Conservation (phyloP, 129 eudicot species). For the Tagetes erecta region DNA sequence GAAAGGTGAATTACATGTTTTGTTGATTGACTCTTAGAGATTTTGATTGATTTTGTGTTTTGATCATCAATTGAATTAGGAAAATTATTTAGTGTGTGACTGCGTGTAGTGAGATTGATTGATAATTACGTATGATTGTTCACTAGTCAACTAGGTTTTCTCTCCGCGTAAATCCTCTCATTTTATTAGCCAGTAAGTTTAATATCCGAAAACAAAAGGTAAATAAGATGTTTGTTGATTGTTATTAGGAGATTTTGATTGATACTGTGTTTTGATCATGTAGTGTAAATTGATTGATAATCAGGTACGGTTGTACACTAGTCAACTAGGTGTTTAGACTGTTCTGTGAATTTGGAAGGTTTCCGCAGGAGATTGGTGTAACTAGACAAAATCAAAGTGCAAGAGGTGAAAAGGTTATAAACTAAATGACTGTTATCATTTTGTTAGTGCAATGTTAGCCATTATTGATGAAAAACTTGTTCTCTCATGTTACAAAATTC, state of each 20-base stretch:
- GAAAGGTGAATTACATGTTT: background rate
- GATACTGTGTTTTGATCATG: slow-evolving; percentile 5
- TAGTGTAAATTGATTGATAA: background rate
- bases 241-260: slow-evolving; percentile 10
- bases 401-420: slow-evolving; percentile 18
- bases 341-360: background rate
- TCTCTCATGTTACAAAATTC: background rate
- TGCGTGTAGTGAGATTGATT: background rate
- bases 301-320: background rate
- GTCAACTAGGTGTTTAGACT: background rate
- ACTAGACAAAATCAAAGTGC: slow-evolving; percentile 15
- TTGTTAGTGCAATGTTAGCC: background rate
- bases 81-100: background rate
- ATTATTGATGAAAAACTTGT: background rate
- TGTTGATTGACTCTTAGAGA: slow-evolving; percentile 7
- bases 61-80: background rate
- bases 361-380: background rate
- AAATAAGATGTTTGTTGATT: slow-evolving; percentile 3
- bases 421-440: background rate
- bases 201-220: background rate
- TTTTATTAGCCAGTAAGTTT: slow-evolving; percentile 31
- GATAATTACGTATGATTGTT: background rate
- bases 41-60: slow-evolving; percentile 16
- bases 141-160: slow-evolving; percentile 7
- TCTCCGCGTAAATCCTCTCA: slow-evolving; percentile 14